Evolutionary conservation across 129 eudicot species (phyloP).

Genomic region (Pittosporum tobira): DNA sequence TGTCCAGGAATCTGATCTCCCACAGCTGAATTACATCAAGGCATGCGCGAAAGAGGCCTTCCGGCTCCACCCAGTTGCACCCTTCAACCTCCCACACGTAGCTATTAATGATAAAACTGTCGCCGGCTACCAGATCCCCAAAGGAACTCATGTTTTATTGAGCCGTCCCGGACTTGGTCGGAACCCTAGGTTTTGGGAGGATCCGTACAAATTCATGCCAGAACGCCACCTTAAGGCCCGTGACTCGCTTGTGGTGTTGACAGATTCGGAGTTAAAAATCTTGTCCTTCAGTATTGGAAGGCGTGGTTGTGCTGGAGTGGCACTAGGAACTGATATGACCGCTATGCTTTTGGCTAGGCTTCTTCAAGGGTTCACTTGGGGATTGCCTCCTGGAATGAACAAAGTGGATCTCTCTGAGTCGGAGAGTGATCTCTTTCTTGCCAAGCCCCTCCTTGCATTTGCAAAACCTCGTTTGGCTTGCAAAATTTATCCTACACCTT

Average conservation of each 20-base stretch:
- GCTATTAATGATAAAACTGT: conserved; percentile 1
- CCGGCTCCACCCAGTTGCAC: conserved; percentile 20
- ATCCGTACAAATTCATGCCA: conserved; percentile 7
- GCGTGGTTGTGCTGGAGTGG: conserved; percentile 17
- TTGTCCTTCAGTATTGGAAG: conserved; percentile 18
- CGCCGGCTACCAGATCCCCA: conserved; percentile 18
- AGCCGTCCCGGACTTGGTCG: conserved; percentile 19
- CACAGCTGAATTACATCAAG: conserved; percentile 19
- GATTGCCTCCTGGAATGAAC: conserved; percentile 8
- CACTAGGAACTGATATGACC: conserved; percentile 20
- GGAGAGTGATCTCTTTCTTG: conserved; percentile 5
- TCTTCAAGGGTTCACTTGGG: conserved; percentile 21
- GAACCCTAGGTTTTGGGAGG: conserved; percentile 17
- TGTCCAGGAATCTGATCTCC: conserved; percentile 20
- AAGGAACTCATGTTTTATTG: conserved; percentile 22
- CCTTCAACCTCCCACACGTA: conserved; percentile 23
- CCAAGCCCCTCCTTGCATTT: conserved; percentile 14
- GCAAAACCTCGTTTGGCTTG: conserved; percentile 12
- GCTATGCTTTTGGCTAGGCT: no score
- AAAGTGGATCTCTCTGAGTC: conserved; percentile 12
- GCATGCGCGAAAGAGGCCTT: conserved; percentile 18
- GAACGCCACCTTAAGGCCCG: conserved; percentile 14
- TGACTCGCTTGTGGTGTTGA: conserved; percentile 10
- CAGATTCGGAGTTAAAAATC: conserved; percentile 4
- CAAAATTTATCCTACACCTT: conserved; percentile 12